A percentile compares a stretch with the other conserved stretches of the same genome.
These are phyloP conservation scores for Lodderomyces parapsilosis DNA, from an alignment of 1,139 yeast genomes.

Conservation along the genomic window DNA sequence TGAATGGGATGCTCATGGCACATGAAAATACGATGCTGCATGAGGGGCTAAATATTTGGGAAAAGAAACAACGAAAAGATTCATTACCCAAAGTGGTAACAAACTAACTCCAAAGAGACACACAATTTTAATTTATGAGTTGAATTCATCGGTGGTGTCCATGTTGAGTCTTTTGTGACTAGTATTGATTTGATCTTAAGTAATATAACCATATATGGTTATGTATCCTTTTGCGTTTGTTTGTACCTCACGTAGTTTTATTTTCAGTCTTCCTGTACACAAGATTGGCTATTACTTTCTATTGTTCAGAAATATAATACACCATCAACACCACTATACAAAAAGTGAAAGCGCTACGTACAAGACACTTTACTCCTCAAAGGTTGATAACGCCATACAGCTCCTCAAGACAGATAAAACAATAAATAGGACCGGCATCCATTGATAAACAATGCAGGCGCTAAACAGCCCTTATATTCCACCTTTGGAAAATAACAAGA, in stretches of 20 bases:
- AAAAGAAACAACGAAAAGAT: neutral
- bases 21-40: neutral
- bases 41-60: neutral
- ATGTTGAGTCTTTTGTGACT: too few species aligned
- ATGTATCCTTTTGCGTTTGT: neutral
- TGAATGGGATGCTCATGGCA: too few species aligned
- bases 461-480: constrained; percentile 1
- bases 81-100: neutral
- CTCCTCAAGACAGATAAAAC: neutral
- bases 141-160: too few species aligned
- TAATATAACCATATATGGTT: neutral
- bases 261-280: neutral
- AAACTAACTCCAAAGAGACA: neutral
- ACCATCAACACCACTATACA: too few species aligned
- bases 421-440: neutral
- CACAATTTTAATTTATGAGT: neutral
- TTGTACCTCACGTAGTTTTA: neutral
- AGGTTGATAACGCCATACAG: neutral
- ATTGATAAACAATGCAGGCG: neutral
- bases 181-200: neutral
- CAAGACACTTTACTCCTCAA: neutral
- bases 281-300: neutral
- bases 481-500: constrained; percentile 1
- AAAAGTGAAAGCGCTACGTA: neutral
- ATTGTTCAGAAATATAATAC: neutral